phyloP scores from a whole-genome alignment of 768 basidiomycete species.

The Mycena vitilis region DNA sequence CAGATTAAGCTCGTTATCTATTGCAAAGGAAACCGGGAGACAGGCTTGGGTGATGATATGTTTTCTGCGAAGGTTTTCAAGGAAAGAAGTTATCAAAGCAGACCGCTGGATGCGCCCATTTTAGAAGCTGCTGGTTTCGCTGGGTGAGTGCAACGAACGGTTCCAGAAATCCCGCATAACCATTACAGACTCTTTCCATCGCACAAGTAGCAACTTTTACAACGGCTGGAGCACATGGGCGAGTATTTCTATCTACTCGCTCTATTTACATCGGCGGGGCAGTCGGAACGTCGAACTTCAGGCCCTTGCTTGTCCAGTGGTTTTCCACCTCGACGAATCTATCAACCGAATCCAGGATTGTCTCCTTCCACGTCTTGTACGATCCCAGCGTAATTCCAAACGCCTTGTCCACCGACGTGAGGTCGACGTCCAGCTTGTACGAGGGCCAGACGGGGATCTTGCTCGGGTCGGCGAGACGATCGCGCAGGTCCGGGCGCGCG shows the following conservation, averaged over 20 bases:
- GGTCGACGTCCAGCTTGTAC: too few relatives aligned
- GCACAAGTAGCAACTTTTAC: conserved; percentile 99
- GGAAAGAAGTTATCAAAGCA: conserved; percentile 71
- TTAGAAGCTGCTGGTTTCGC: conserved; percentile 99
- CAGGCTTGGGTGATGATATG: conserved; percentile 98
- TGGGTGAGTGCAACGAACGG: conserved; percentile 42
- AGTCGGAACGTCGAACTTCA: too few relatives aligned
- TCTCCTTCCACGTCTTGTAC: too few relatives aligned
- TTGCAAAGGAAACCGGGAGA: conserved; percentile 98
- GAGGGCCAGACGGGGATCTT: too few relatives aligned
- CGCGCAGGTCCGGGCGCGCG: too few relatives aligned
- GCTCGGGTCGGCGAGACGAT: too few relatives aligned
- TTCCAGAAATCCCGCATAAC: background rate
- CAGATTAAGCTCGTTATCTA: conserved; percentile 99
- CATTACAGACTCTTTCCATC: conserved; percentile 87
- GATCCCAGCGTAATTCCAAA: too few relatives aligned
- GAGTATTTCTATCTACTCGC: conserved; percentile 50
- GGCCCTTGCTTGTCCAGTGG: too few relatives aligned
- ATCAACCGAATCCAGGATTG: too few relatives aligned
- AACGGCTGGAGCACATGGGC: conserved; percentile 93
- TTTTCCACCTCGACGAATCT: too few relatives aligned
- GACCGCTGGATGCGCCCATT: conserved; percentile 92
- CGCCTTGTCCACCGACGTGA: too few relatives aligned
- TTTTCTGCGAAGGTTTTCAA: conserved; percentile 97
- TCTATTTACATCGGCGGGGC: too few relatives aligned